Conservation (phyloP, 352 stramenopile genomes). For the Globisporangium paroecandrum region DNA sequence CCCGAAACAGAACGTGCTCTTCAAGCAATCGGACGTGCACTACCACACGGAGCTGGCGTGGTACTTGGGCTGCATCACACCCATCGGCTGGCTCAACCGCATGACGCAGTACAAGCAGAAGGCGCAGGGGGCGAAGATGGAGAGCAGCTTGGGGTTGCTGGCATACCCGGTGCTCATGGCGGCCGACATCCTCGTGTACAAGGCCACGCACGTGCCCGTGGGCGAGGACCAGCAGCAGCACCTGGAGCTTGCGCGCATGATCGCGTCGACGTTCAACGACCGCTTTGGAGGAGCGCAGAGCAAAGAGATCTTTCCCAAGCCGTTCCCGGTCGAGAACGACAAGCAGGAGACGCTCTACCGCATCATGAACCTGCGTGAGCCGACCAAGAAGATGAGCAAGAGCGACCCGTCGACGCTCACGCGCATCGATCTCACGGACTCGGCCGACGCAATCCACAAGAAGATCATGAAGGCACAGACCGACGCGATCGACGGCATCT, state of each 20-base stretch:
- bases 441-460: slow-evolving; percentile 60
- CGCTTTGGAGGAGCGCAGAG: slow-evolving; percentile 64
- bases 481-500: slow-evolving; percentile 73
- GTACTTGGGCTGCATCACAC: slow-evolving; percentile 96
- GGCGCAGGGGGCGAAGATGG: slow-evolving; percentile 67
- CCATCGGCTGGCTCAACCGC: slow-evolving; percentile 97
- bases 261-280: slow-evolving; percentile 95
- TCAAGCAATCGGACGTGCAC: slow-evolving; percentile 76
- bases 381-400: slow-evolving; percentile 99
- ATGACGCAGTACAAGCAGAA: slow-evolving; percentile 99
- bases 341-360: slow-evolving; percentile 65
- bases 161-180: slow-evolving; percentile 99
- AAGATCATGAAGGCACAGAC: slow-evolving; percentile 91
- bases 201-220: slow-evolving; percentile 95
- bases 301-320: slow-evolving; percentile 51
- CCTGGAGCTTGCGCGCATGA: slow-evolving; percentile 97
- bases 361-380: slow-evolving; percentile 97
- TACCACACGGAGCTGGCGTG: slow-evolving; percentile 96
- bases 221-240: slow-evolving; percentile 98
- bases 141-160: slow-evolving; percentile 91
- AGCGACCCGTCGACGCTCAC: slow-evolving; percentile 88
- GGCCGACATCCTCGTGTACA: slow-evolving; percentile 99
- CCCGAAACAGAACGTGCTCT: slow-evolving; percentile 64
- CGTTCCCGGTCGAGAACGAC: slow-evolving; percentile 45
- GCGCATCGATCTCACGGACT: slow-evolving; percentile 94